Base-by-base conservation (phyloP, 2,329 filamentous ascomycete species). In the Pseudogymnoascus sp. region DNA sequence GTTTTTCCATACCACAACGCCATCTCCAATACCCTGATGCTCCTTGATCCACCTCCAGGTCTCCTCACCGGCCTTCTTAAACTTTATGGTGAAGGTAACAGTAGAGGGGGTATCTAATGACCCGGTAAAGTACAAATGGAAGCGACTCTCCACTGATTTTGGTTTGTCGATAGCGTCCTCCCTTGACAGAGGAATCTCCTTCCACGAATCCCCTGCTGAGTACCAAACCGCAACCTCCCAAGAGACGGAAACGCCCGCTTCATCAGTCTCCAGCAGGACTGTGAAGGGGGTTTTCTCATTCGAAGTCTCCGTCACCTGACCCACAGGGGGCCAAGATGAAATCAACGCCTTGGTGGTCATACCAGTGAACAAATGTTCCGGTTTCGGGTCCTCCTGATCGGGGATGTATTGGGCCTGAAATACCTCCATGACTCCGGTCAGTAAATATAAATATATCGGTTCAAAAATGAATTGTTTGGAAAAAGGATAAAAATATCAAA, bases 221-320 rank as follows among this genome's bases (percentile, higher is more conserved):
- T 90, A 84, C 90, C 91, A 96, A 6, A 95, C 74, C 13, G 83
- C 83, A 33, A 91, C 82, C 67, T 94, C 82, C 87, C 89, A 94
- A 18, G 79, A 69, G 64, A 84, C 77, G 13, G 82, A 75, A 6
- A 79, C 78, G 55, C 81, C 80, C 36, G 77, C 77, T 21, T 72
- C 74, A 40, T 83, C 82, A 42, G 87, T 83, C 67, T 92, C 86
- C 33, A 96, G 78, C 10, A 92, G 74, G 5, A 88, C 86, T 0
- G 82, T 86, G 67, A 97, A 87, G 0, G 73, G 71, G 39, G 88
- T 77, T 69, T 80, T 67, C 1, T 70, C 69, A 18, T 72, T 70
- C 27, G 77, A 73, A 18, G 89, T 70, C 58, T 83, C 79, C 1
- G 90, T 92, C 25, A 89, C 81, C 71, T 92, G 89, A 1, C 87